phyloP scores from a whole-genome alignment of 2,329 filamentous ascomycete species.

The Cercospora canescens region DNA sequence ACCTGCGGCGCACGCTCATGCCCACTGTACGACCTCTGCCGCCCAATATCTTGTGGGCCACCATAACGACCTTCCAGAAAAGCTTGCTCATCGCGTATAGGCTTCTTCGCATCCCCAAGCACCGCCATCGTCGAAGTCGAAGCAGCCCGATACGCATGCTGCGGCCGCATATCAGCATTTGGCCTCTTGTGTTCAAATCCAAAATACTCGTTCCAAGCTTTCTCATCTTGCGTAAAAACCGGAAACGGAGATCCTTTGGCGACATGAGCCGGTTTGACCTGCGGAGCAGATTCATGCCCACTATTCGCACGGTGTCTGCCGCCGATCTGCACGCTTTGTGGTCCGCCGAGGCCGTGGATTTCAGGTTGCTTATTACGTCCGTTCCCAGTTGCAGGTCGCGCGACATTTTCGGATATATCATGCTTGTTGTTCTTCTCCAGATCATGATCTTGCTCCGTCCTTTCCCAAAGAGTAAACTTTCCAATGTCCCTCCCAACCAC shows the following conservation, averaged over 20 bases:
- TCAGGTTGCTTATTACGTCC: not conserved
- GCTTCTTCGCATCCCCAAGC: not conserved
- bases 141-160: not conserved
- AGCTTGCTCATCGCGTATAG: not conserved
- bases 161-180: not conserved
- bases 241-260: not conserved
- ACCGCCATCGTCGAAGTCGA: not conserved
- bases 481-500: not conserved
- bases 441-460: not conserved
- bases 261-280: not conserved
- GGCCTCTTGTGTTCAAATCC: not conserved
- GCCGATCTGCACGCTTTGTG: not conserved
- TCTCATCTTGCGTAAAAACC: not conserved
- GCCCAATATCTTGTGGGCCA: not conserved
- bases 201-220: not conserved
- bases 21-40: not conserved
- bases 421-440: no score
- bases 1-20: not conserved
- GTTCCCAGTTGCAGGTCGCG: no score
- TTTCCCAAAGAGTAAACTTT: not conserved
- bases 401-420: no score
- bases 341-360: not conserved
- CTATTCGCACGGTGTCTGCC: not conserved
- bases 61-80: not conserved
- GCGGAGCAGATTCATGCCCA: not conserved